Evolutionary conservation across 495 filamentous ascomycete species (phyloP), one percentile per base, ranked within the genome.

Genomic region (Chaetomium cochliodes): DNA sequence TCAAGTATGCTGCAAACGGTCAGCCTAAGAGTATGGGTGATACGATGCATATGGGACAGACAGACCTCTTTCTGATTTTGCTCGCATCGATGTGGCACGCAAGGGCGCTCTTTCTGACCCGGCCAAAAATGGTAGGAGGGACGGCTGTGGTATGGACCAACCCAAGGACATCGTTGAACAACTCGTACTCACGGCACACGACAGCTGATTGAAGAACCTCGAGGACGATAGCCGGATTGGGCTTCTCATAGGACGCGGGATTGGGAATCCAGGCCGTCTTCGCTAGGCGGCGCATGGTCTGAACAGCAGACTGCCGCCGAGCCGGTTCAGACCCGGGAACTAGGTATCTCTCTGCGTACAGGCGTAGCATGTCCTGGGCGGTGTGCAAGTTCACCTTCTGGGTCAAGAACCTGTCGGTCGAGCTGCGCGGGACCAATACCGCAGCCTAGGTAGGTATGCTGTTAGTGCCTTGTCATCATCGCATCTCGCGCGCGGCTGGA

Each of bases 81-180:
- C 22, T 22, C 30, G 65, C 58, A 39, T 63, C 63, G n/a, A 69
- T 25, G 15, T 26, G 30, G n/a, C 39, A 44, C 11, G 39, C 47
- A 18, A 18, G 12, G 16, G 67, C 46, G 2, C 54, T 50, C 18
- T 8, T 49, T 23, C 13, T 55, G 18, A 64, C 42, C 15, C 65
- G 26, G 9, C 6, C n/a, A 50, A 65, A 68, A 12, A 54, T 49
- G 16, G 7, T 16, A n/a, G 33, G 50, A 26, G 0, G 3, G 11
- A 53, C 54, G n/a, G 37, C 22, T 2, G 51, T 20, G 41, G n/a
- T 58, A 33, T 30, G 2, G 25, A 64, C 37, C 60, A 60, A 66
- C 1, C 39, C 63, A 39, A 64, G 23, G 30, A 60, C 26, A 50
- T 63, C 56, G 54, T 46, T 33, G 33, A 69, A 69, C n/a, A 69